Evolutionary conservation across 129 eudicot species (phyloP).

Genomic region (Lactuca sativa): DNA sequence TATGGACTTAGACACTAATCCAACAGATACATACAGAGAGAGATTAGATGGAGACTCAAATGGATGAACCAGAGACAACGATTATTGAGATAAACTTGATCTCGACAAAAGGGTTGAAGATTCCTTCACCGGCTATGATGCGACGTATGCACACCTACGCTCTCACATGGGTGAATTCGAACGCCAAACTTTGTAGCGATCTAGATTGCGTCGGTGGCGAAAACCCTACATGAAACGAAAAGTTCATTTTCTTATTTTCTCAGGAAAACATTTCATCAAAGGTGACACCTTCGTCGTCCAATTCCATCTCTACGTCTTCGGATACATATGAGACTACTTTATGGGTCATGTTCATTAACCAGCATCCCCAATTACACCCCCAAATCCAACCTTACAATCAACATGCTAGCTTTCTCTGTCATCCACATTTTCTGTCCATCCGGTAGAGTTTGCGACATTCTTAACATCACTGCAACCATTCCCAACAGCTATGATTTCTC

Average conservation of each 20-base stretch:
- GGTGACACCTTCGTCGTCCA: constrained; percentile 74
- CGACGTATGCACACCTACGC: constrained; percentile 91
- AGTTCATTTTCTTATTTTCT: constrained; percentile 74
- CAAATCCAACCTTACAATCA: constrained; percentile 27
- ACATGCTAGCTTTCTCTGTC: constrained; percentile 66
- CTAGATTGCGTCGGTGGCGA: constrained; percentile 67
- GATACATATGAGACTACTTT: constrained; percentile 57
- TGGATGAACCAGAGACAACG: constrained; percentile 27
- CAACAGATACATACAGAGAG: too few relatives aligned
- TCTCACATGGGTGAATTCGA: constrained; percentile 52
- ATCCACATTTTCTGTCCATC: constrained; percentile 81
- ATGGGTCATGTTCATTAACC: constrained; percentile 74
- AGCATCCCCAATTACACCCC: constrained; percentile 31
- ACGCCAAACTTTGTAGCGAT: constrained; percentile 68
- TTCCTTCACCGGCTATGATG: constrained; percentile 45
- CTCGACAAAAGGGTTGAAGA: constrained; percentile 75
- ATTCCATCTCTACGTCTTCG: constrained; percentile 74
- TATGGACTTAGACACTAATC: too few relatives aligned
- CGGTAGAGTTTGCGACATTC: constrained; percentile 75
- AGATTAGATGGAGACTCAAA: not conserved
- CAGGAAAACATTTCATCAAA: constrained; percentile 52
- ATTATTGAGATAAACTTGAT: constrained; percentile 88
- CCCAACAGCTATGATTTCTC: constrained; percentile 41
- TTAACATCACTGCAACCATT: constrained; percentile 72
- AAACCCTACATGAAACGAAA: constrained; percentile 95